Base-by-base conservation (phyloP, 2,329 filamentous ascomycete genomes). In the Aspergillus niger region DNA sequence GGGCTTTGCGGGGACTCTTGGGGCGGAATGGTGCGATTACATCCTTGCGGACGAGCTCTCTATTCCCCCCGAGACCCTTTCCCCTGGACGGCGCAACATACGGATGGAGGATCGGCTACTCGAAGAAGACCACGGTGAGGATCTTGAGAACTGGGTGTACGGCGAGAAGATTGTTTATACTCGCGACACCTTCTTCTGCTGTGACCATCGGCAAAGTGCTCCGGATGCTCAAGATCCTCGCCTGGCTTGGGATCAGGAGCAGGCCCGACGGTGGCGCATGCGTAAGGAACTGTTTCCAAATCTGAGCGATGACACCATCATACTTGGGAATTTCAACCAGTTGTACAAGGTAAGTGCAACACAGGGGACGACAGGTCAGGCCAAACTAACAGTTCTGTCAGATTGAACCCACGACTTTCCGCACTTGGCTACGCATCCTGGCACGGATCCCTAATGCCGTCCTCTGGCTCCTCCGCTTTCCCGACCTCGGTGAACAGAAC, bases 11-110 rank as follows among this genome's bases (percentile, higher is more conserved):
- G 95, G 95, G 8, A 97, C 94, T 0, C 81, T 99, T 1, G 95
- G 95, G 5, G 95, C 95, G 2, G 95, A 99, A 73, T 99, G 95
- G 95, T 99, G 95, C 69, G 95, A 99, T 74, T 99, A 99, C 71
- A 88, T 99, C 15, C 85, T 98, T 26, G 93, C 95, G 3, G 95
- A 99, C 71, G 83, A 90, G 54, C 94, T 90, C 1, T 92, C 95
- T 0, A 89, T 99, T 56, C 95, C 95, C 0, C 84, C 83, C 0
- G 86, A 88, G 26, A 97, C 94, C 0, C 81, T 98, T 28, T 87
- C 92, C 11, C 92, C 92, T 1, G 90, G 87, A 78, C 86, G 92
- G 59, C 84, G 86, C 44, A 97, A 95, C 67, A 79, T 91, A 17
- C 85, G 86, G 53, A 78, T 97, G 5, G 85, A 89, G 65, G 92